Evolutionary conservation across 2,329 filamentous ascomycete genomes (phyloP).

Genomic region (Huntiella savannae): DNA sequence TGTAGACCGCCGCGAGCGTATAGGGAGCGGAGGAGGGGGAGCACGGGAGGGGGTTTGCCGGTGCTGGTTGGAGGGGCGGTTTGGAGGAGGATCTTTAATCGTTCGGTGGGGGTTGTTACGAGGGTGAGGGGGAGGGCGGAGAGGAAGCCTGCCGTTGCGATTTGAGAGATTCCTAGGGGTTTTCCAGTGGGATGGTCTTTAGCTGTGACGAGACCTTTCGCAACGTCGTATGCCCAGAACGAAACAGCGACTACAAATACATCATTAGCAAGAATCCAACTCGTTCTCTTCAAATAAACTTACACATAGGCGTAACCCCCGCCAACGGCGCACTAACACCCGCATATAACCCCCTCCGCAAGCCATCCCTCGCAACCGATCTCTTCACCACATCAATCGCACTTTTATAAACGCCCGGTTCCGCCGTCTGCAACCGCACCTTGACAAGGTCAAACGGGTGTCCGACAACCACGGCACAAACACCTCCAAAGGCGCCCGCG

Average conservation of each 20-base stretch:
- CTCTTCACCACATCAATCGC: constrained; percentile 84
- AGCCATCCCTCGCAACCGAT: constrained; percentile 70
- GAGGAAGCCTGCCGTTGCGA: constrained; percentile 89
- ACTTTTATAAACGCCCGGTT: constrained; percentile 75
- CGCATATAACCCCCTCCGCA: constrained; percentile 72
- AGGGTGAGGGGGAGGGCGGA: constrained; percentile 92
- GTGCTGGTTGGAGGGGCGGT: constrained; percentile 80
- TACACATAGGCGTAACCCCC: constrained; percentile 97
- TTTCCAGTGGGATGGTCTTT: constrained; percentile 46
- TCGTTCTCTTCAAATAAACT: constrained; percentile 21
- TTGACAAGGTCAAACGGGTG: constrained; percentile 98
- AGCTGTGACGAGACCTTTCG: constrained; percentile 66
- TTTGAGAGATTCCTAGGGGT: constrained; percentile 63
- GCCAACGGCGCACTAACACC: constrained; percentile 88
- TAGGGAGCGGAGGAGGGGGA: constrained; percentile 82
- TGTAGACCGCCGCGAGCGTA: constrained; percentile 80
- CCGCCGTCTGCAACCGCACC: constrained; percentile 88
- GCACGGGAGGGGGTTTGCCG: constrained; percentile 69
- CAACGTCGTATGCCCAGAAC: constrained; percentile 83
- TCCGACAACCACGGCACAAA: constrained; percentile 85
- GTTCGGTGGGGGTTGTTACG: constrained; percentile 98
- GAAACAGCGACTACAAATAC: constrained; percentile 43
- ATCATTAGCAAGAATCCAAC: background rate
- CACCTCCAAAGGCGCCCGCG: constrained; percentile 79
- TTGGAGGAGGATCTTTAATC: constrained; percentile 94